Evolutionary conservation across 768 basidiomycete genomes (phyloP).

Genomic region (Suillus tomentosus): DNA sequence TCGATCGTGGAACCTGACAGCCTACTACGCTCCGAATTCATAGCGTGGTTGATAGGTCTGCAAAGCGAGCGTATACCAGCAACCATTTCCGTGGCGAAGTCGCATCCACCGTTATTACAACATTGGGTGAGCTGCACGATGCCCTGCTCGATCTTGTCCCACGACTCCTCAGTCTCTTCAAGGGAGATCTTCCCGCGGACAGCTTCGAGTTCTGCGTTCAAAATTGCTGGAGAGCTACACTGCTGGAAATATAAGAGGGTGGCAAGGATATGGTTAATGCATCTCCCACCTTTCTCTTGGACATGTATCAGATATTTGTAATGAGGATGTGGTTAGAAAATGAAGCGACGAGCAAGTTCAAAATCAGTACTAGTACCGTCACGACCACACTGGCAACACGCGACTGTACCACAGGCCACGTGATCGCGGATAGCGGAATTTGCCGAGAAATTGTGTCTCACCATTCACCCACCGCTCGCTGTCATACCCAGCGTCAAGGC

Average conservation of each 20-base stretch:
- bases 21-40: conserved; percentile 73
- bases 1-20: conserved; percentile 70
- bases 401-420: conserved; percentile 25
- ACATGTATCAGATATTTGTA: conserved; percentile 21
- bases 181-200: conserved; percentile 45
- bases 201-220: conserved; percentile 44
- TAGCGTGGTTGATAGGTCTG: conserved; percentile 55
- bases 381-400: conserved; percentile 1
- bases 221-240: conserved; percentile 35
- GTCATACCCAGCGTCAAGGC: conserved; percentile 19
- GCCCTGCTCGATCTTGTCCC: conserved; percentile 65
- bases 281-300: conserved; percentile 30
- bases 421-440: conserved; percentile 26
- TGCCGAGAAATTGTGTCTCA: conserved; percentile 26
- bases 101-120: conserved; percentile 53
- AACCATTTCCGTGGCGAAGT: conserved; percentile 53
- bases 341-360: conserved; percentile 12
- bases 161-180: conserved; percentile 76
- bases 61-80: conserved; percentile 51
- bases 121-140: conserved; percentile 48
- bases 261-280: accelerated
- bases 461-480: conserved; percentile 8
- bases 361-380: neutral
- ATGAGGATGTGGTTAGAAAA: conserved; percentile 1
- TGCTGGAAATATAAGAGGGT: conserved; percentile 14